Base-by-base conservation (phyloP, 2,329 filamentous ascomycete species). In the Fusarium solani-melongenae region DNA sequence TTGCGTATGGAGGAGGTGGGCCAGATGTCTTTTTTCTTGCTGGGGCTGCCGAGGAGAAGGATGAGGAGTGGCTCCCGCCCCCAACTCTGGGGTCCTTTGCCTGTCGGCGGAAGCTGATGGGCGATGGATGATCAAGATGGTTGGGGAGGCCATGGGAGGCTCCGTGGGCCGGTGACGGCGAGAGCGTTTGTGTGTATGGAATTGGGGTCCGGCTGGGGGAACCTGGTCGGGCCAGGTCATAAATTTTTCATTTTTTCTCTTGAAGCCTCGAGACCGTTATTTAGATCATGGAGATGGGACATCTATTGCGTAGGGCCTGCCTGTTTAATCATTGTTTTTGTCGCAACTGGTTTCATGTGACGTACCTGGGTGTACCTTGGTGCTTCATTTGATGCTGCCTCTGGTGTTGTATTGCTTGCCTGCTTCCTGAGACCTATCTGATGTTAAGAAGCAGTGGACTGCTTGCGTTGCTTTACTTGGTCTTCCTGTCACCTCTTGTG, bases 161-260 rank as follows among this genome's bases (percentile, higher is more conserved):
- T 70, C 58, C 39, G 69, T 69, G 67, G 75, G 70, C 69, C 70
- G 72, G 66, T 70, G 62, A 72, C 64, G 71, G 66, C 70, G 63
- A 66, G 73, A 65, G 74, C 69, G 67, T 73, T 69, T 74, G 72
- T 78, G 73, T 76, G 75, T 69, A 70, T 75, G 75, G 74, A 76
- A 71, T 72, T 70, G 75, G 76, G 69, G 69, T 61, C 67, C 62
- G 76, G 29, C 70, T 74, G 64, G 73, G 76, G 64, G 64, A 75
- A 76, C 72, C 69, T 53, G 64, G 75, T 69, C 66, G 77, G 71
- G 80, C 82, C 84, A 84, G 83, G 84, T 84, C 81, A 85, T 86
- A 84, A 81, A 85, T 85, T 80, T 85, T 82, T 84, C 80, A 77
- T 83, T 85, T 83, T 85, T 85, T 84, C 80, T 81, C 80, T 81